Evolutionary conservation across 139 green algal genomes (phyloP).

Genomic region (Asterochloris erici): DNA sequence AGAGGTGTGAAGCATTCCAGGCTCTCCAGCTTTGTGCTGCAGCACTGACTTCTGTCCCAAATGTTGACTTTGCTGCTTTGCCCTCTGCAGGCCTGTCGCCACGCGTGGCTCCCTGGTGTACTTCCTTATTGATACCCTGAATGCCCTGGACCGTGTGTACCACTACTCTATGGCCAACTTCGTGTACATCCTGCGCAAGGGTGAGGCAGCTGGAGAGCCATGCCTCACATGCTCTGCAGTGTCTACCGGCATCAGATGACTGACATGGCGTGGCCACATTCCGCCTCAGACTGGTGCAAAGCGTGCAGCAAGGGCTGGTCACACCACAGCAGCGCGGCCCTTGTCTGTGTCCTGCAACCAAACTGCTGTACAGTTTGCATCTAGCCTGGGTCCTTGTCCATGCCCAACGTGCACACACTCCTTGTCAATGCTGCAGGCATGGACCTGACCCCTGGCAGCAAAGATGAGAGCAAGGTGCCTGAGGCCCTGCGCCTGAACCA

Average conservation of each 20-base stretch:
- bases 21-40: too few relatives aligned
- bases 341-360: too few relatives aligned
- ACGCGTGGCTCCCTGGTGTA: conserved; percentile 78
- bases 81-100: conserved; percentile 60
- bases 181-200: conserved; percentile 76
- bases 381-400: too few relatives aligned
- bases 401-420: too few relatives aligned
- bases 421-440: conserved; percentile 4
- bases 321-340: too few relatives aligned
- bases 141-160: conserved; percentile 83
- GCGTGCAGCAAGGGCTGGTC: too few relatives aligned
- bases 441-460: conserved; percentile 30
- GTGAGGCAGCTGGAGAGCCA: conserved; percentile 8
- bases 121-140: conserved; percentile 89
- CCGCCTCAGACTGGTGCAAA: neutral
- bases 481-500: conserved; percentile 26
- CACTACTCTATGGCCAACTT: conserved; percentile 94
- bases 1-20: too few relatives aligned
- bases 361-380: too few relatives aligned
- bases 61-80: too few relatives aligned
- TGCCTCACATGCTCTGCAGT: neutral
- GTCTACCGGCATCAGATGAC: neutral
- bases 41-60: too few relatives aligned
- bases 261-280: neutral
- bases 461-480: conserved; percentile 20